Evolutionary conservation across 140 eudicot genomes (phyloP), one percentile per base, ranked within the genome.

Genomic region (Ambrosia hybrid): DNA sequence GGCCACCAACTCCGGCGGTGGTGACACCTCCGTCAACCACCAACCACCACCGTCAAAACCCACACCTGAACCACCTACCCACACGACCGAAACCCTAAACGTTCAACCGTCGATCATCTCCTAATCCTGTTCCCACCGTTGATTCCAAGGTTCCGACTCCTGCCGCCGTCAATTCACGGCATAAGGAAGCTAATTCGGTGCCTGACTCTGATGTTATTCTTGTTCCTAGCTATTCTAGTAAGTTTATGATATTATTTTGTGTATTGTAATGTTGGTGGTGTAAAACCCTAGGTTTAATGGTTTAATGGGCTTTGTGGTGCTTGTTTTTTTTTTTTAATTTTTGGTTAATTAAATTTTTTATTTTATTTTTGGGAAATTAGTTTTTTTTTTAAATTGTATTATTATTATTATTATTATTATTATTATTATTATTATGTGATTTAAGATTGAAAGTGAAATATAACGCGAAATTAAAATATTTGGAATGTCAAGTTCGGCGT

Each of bases 201-300:
- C 62, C 83, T 7, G 85, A 76, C 13, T 68, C 84, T 76, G 85
- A 85, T 68, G 80, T 82, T 73, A 81, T 90, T 51, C 76, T 78
- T 59, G 82, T 88, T 71, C 96, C 97, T 68, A 91, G 92, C 70
- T 86, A 91, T 80, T 91, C 97, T 56, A 77, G 97, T 91, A 83
- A 78, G 89, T 65, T 0, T 14, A 2, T 51, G 48, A 57, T 60
- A 36, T 37, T 43, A 52, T 38, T 45, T 41, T 5, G 6, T 39
- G 9, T 52, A 10, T 1, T 8, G 16, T 17, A 11, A 21, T 39
- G 21, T 57, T 57, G 57, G 14, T 71, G 14, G 12, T 72, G 3
- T 33, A 7, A 48, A 74, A 5, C 14, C 33, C 70, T 71, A 71
- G 60, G 59, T 61, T 7, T 39, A 5, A 5, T 41, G 6, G 6